Evolutionary conservation across 306 rosid genomes (phyloP).

Genomic region (Pachyrhizus erosus): DNA sequence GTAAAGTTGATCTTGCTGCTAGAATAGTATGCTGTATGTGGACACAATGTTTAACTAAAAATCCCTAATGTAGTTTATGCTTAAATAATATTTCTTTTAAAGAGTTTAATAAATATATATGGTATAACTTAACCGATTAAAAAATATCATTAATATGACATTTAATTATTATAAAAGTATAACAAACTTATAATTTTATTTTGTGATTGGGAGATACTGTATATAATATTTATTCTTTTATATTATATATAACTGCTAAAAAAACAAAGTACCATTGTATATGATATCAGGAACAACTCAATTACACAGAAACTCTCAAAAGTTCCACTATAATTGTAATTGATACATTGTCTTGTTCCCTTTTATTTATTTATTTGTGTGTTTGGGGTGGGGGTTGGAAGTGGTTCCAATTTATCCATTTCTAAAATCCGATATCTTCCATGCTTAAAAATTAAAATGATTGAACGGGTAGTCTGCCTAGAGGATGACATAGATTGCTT

Average conservation of each 20-base stretch:
- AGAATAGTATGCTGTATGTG: neutral
- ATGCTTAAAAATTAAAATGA: conserved; percentile 30
- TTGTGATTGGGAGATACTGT: neutral
- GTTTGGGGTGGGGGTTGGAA: neutral
- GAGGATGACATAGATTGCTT: conserved; percentile 47
- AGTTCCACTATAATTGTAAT: neutral
- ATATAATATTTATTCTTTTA: neutral
- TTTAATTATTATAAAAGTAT: no score
- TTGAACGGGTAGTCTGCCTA: conserved; percentile 1
- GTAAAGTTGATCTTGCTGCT: neutral
- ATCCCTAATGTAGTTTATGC: neutral
- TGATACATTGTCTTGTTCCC: neutral
- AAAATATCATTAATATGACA: no score
- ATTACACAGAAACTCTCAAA: conserved; percentile 11
- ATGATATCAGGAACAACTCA: conserved; percentile 33
- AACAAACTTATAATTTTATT: no score
- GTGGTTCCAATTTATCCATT: neutral
- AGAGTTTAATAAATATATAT: no score
- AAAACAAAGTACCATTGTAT: neutral
- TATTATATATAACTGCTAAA: neutral
- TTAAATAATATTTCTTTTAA: neutral
- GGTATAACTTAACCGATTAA: no score
- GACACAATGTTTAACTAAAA: neutral
- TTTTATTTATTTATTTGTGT: neutral
- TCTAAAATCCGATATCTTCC: conserved; percentile 16